These are phyloP conservation scores for Globisporangium nunn DNA, from an alignment of 352 stramenopile genomes.

Conservation along the genomic window DNA sequence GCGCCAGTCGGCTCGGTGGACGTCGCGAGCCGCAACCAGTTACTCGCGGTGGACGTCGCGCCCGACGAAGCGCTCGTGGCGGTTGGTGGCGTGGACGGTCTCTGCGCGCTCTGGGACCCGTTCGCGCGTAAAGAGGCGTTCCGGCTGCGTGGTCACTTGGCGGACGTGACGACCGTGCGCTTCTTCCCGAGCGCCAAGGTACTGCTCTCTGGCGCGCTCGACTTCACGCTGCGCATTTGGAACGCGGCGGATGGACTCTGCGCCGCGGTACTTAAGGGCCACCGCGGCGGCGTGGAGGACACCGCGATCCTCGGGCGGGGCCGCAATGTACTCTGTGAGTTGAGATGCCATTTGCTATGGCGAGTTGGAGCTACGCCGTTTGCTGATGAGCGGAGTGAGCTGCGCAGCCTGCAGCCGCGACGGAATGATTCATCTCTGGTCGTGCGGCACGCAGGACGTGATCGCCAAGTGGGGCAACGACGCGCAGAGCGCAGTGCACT, in stretches of 20 bases:
- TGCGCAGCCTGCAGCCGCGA: slow-evolving; percentile 47
- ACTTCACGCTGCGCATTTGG: slow-evolving; percentile 74
- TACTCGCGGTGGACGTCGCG: slow-evolving; percentile 44
- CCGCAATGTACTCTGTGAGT: slow-evolving; percentile 69
- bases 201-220: slow-evolving; percentile 56
- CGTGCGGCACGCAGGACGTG: slow-evolving; percentile 40
- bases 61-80: slow-evolving; percentile 39
- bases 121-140: slow-evolving; percentile 17
- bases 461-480: slow-evolving; percentile 60
- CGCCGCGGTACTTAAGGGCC: slow-evolving; percentile 51
- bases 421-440: slow-evolving; percentile 62
- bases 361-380: no score
- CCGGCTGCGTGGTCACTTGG: slow-evolving; percentile 40
- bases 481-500: slow-evolving; percentile 43
- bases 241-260: slow-evolving; percentile 35
- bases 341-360: no score
- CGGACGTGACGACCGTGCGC: slow-evolving; percentile 44
- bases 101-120: slow-evolving; percentile 42
- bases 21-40: slow-evolving; percentile 16
- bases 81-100: slow-evolving; percentile 48
- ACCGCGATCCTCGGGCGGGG: slow-evolving; percentile 54
- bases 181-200: slow-evolving; percentile 77
- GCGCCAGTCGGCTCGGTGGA: slow-evolving; percentile 26
- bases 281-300: slow-evolving; percentile 48
- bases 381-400: no score